Percentiles rank a stretch among this genome's conserved stretches.
phyloP scores from a whole-genome alignment of 2,329 filamentous ascomycete species.

The Mycosphaerella arachidis region DNA sequence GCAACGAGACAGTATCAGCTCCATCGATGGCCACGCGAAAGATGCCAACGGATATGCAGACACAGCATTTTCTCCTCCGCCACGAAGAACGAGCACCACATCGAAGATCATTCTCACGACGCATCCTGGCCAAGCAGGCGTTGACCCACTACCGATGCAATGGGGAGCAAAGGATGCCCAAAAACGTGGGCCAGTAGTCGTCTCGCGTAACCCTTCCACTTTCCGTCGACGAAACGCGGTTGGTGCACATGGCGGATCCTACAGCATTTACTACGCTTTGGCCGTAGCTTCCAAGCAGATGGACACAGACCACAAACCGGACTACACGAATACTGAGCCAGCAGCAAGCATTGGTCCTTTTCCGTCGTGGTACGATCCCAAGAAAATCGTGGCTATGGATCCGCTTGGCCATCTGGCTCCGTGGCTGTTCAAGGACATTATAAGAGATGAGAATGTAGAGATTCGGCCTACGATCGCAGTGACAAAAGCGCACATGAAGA shows the following conservation, averaged over 20 bases:
- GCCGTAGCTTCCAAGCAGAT: constrained; percentile 89
- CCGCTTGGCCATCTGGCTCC: constrained; percentile 84
- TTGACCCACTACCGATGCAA: constrained; percentile 81
- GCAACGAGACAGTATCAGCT: constrained; percentile 25
- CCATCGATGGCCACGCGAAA: constrained; percentile 20
- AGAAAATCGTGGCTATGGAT: constrained; percentile 98
- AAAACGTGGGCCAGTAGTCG: constrained; percentile 80
- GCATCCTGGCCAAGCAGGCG: constrained; percentile 89
- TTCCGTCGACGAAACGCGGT: constrained; percentile 74
- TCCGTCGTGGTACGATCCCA: constrained; percentile 79
- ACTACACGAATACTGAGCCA: constrained; percentile 83
- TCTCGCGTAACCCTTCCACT: constrained; percentile 69
- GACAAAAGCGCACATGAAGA: constrained; percentile 89
- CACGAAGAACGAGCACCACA: constrained; percentile 39
- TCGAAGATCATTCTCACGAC: constrained; percentile 70
- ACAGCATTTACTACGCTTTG: constrained; percentile 91
- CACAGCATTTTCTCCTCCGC: constrained; percentile 20
- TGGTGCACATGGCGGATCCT: constrained; percentile 79
- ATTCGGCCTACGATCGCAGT: constrained; percentile 75
- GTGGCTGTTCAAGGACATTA: constrained; percentile 75
- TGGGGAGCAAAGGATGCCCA: constrained; percentile 78
- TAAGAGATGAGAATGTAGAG: constrained; percentile 67
- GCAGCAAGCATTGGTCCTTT: constrained; percentile 86
- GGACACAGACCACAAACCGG: constrained; percentile 71
- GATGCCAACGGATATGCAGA: constrained; percentile 15